These are phyloP conservation scores for Clitopilus passeckerianus DNA, from an alignment of 768 basidiomycete species.

Conservation along the genomic window DNA sequence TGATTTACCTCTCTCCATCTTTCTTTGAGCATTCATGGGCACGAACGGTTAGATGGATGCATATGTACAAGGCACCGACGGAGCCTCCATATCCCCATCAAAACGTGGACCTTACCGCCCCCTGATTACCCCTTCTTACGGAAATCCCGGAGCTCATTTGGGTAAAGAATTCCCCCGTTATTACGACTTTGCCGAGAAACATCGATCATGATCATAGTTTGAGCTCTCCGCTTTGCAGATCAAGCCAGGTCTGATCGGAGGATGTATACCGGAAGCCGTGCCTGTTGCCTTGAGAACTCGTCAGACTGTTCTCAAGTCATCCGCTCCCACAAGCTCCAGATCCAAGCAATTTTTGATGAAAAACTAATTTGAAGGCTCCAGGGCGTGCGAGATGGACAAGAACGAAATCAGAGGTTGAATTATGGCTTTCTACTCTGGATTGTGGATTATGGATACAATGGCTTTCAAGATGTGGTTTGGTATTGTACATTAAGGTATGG, in stretches of 20 bases:
- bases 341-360: background rate
- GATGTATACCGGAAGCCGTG: background rate
- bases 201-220: background rate
- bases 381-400: too few relatives aligned
- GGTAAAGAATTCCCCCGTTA: background rate
- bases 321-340: background rate
- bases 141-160: background rate
- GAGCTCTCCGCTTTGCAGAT: slow-evolving; percentile 1
- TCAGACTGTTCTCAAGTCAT: background rate
- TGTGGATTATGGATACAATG: background rate
- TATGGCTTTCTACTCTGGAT: background rate
- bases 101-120: background rate
- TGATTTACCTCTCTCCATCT: background rate
- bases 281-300: background rate
- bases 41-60: background rate
- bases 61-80: background rate
- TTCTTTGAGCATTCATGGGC: background rate
- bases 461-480: background rate
- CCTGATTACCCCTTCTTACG: background rate
- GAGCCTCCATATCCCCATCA: background rate
- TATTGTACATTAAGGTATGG: background rate
- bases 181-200: background rate
- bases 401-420: too few relatives aligned
- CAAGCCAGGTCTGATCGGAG: background rate
- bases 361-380: too few relatives aligned